These are phyloP conservation scores for Isabelozyma pseudorhagii DNA, from an alignment of 805 yeast species.

Conservation along the genomic window DNA sequence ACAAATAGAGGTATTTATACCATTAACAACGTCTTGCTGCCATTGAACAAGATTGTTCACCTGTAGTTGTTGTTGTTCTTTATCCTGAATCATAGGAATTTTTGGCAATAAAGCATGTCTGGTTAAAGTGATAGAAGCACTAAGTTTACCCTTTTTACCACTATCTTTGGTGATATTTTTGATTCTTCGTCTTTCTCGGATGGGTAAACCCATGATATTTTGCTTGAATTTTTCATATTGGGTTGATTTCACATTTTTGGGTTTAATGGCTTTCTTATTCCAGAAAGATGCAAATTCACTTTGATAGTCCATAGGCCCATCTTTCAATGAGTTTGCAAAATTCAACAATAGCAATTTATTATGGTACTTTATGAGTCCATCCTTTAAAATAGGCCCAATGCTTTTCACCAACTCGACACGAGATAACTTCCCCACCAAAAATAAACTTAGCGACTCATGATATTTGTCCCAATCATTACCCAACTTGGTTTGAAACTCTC, in stretches of 20 bases:
- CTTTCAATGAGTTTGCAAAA: conserved; percentile 79
- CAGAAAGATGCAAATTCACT: conserved; percentile 42
- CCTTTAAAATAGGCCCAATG: conserved; percentile 52
- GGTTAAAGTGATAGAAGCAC: conserved; percentile 64
- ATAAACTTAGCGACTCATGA: conserved; percentile 72
- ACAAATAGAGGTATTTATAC: conserved; percentile 76
- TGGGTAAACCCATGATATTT: conserved; percentile 82
- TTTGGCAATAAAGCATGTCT: conserved; percentile 77
- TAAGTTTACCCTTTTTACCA: conserved; percentile 73
- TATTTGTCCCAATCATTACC: conserved; percentile 86
- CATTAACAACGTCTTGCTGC: conserved; percentile 90
- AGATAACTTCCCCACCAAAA: conserved; percentile 76
- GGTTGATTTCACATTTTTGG: conserved; percentile 51
- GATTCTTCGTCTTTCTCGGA: conserved; percentile 79
- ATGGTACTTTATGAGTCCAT: conserved; percentile 58
- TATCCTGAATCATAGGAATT: conserved; percentile 68
- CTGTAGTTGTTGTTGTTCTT: conserved; percentile 41
- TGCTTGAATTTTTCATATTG: conserved; percentile 82
- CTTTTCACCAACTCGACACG: conserved; percentile 66
- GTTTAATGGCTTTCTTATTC: conserved; percentile 48
- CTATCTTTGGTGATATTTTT: conserved; percentile 80
- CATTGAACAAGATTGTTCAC: conserved; percentile 65
- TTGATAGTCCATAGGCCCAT: conserved; percentile 59
- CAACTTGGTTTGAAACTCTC: conserved; percentile 66
- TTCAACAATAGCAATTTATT: conserved; percentile 79